Base-by-base conservation (phyloP, 2,329 filamentous ascomycete genomes). In the Fusarium albosuccineum region DNA sequence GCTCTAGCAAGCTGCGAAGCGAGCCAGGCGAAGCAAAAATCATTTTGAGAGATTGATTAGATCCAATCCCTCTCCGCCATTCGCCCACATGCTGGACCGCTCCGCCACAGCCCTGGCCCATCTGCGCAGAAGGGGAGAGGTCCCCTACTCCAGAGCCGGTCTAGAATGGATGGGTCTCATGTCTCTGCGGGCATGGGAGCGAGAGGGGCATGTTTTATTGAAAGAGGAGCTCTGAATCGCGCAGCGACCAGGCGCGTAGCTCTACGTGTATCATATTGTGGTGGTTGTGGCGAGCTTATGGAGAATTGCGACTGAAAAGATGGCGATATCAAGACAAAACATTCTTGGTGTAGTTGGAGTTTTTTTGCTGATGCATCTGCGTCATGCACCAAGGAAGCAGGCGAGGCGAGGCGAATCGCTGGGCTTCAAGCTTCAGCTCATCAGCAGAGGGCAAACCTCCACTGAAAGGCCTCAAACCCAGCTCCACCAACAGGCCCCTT, bases 1-100 rank as follows among this genome's bases (percentile, higher is more conserved):
- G 16, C 37, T 34, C 54, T 45, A 27, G 9, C 34, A 26, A 13
- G 17, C 9, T 30, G 37, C 13, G 46, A 57, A 41, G 42, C 40
- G 37, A 37, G 37, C 48, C 56, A 42, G 40, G 50, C 42, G 62
- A 66, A 37, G 50, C 29, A 51, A 44, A 52, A 55, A 55, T 45
- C 41, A 13, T 33, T 41, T 55, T 51, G 36, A 63, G 34, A 67
- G 67, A 69, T 69, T 67, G 67, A 69, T 70, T 69, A 69, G 67
- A 69, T 69, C 50, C 60, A 70, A 57, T 67, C 40, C 46, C 37
- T 57, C 37, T 36, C 42, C 45, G 33, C 50, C 46, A 67, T 65
- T 62, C 63, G 63, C 53, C 63, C 50, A 67, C 30, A 69, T 67
- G 67, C 45, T 56, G 36, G 36, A 10, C 36, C 22, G 37, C 54